These are phyloP conservation scores for Taiwanofungus camphoratus DNA, from an alignment of 1,284 basidiomycete genomes.

Conservation along the genomic window DNA sequence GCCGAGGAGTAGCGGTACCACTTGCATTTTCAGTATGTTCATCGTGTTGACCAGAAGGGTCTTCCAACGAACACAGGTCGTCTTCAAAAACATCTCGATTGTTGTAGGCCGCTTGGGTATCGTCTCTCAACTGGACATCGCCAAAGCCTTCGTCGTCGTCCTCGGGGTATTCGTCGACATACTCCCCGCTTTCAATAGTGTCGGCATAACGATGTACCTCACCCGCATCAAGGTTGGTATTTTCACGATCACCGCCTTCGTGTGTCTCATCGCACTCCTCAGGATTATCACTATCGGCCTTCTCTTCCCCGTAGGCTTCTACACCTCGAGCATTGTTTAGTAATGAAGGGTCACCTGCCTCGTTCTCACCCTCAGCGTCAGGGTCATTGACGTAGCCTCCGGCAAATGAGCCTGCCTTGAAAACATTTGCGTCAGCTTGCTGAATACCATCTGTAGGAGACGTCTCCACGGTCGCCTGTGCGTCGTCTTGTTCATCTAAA, in stretches of 20 bases:
- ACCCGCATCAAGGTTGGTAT: slow-evolving; percentile 26
- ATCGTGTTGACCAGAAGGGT: too few species aligned
- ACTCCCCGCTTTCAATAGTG: slow-evolving; percentile 22
- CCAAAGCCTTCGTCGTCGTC: slow-evolving; percentile 28
- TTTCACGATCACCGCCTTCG: slow-evolving; percentile 6
- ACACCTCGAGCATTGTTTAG: slow-evolving; percentile 4
- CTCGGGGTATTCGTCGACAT: slow-evolving; percentile 20
- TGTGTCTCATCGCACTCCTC: slow-evolving; percentile 13
- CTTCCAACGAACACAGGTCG: too few species aligned
- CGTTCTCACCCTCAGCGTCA: not conserved
- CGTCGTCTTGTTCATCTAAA: too few species aligned
- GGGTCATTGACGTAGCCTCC: not conserved
- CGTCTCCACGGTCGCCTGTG: too few species aligned
- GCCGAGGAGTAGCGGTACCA: too few species aligned
- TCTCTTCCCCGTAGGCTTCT: slow-evolving; percentile 6
- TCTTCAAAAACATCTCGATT: too few species aligned
- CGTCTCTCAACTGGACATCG: slow-evolving; percentile 13
- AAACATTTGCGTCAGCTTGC: not conserved
- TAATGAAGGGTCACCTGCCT: not conserved
- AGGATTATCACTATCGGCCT: not conserved
- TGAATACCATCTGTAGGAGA: too few species aligned
- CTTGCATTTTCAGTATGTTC: too few species aligned
- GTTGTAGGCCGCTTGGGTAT: too few species aligned
- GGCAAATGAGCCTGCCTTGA: not conserved
- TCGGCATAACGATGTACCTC: slow-evolving; percentile 22